Evolutionary conservation across 140 eudicot genomes (phyloP), one percentile per base, ranked within the genome.

Genomic region (Stevia rebaudiana): DNA sequence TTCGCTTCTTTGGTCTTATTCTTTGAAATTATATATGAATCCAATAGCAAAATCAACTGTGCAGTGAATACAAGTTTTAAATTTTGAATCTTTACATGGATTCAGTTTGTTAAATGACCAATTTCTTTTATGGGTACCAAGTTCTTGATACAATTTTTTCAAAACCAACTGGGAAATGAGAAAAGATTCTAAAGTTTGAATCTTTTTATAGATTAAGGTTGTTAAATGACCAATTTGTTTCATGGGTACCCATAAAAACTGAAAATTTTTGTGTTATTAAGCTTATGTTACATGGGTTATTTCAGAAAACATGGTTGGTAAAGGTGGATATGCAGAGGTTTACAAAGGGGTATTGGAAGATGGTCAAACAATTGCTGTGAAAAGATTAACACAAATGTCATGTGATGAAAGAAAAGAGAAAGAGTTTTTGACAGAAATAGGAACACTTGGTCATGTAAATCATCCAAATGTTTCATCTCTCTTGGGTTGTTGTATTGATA

Each of bases 271-370:
- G 47, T 74, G 16, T 60, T 41, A 28, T 11, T 24, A 37, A 68
- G 8, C 43, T 44, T 74, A 50, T 77, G 28, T 17, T 48, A 60
- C 59, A 63, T 80, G 61, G 61, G 63, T 73, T 7, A n/a, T 65
- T 74, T 19, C 84, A 91, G 98, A 87, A 40, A 91, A 91, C 61
- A 74, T 91, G 87, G 98, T 87, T 19, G 98, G 98, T 35, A 84
- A 79, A 81, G 98, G 98, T 72, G 98, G 98, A 77, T 88, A 76
- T 81, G 96, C 98, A 72, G 95, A 87, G 87, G 98, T 91, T 11
- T 91, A 87, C 79, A 87, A 82, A 77, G 98, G 98, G 35, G 79
- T 80, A 33, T 52, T 91, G 15, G 69, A 71, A 73, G 81, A 82
- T 70, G 98, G 96, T 8, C 82, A 79, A 42, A 71, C 87, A 72